Evolutionary conservation across 441 rosid genomes (phyloP).

Genomic region (Rhodomyrtus psidioides): DNA sequence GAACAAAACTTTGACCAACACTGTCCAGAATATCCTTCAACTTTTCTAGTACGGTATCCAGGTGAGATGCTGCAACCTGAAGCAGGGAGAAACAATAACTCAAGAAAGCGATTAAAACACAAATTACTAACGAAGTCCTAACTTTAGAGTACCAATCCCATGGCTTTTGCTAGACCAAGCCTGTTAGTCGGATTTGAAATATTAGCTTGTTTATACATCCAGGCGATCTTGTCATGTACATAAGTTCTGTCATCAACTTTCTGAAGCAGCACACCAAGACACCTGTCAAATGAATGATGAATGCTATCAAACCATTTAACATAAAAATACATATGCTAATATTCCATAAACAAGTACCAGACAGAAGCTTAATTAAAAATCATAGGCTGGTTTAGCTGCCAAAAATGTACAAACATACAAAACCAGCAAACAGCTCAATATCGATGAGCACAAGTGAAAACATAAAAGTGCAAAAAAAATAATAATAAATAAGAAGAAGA

Average conservation of each 20-base stretch:
- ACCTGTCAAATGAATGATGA: conserved; percentile 35
- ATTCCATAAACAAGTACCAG: background rate
- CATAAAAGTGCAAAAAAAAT: background rate
- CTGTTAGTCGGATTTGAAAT: conserved; percentile 84
- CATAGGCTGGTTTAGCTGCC: background rate
- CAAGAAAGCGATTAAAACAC: conserved; percentile 1
- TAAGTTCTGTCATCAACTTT: conserved; percentile 83
- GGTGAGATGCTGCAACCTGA: conserved; percentile 98
- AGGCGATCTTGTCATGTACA: conserved; percentile 83
- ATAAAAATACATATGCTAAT: background rate
- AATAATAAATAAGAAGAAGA: no score
- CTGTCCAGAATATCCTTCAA: conserved; percentile 83
- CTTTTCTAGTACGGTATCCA: conserved; percentile 94
- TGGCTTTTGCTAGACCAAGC: conserved; percentile 98
- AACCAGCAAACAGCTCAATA: background rate
- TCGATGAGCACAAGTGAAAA: background rate
- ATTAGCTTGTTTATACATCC: conserved; percentile 91
- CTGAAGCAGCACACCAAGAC: conserved; percentile 94
- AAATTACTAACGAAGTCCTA: background rate
- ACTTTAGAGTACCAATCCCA: conserved; percentile 76
- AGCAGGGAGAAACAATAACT: conserved; percentile 14
- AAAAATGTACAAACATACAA: background rate
- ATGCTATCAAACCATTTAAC: background rate
- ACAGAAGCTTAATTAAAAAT: background rate
- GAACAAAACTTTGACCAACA: conserved; percentile 77